Conservation (phyloP, 2,329 filamentous ascomycete species). For the Lachnellula arida region DNA sequence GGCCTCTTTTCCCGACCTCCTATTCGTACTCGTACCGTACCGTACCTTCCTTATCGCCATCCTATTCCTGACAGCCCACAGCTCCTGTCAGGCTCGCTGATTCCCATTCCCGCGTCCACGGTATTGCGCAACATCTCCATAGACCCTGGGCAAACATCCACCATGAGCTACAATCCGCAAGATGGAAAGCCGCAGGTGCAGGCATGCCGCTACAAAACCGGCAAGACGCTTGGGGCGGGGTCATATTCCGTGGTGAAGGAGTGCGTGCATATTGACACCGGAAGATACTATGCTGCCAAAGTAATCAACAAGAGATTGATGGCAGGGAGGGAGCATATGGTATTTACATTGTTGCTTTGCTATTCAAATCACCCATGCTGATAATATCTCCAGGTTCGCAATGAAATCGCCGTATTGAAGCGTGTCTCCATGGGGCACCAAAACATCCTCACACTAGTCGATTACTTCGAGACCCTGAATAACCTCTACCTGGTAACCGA, state of each 20-base stretch:
- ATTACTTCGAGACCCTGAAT: constrained; percentile 99
- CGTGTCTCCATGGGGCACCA: constrained; percentile 98
- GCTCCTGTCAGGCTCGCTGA: background rate
- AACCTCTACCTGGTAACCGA: constrained; percentile 98
- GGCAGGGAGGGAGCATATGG: constrained; percentile 98
- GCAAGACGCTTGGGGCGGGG: constrained; percentile 92
- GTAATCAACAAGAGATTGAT: constrained; percentile 99
- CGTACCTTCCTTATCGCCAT: background rate
- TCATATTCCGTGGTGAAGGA: constrained; percentile 99
- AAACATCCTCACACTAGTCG: constrained; percentile 94
- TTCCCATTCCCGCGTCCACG: background rate
- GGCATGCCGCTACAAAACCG: constrained; percentile 96
- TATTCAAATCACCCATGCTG: constrained; percentile 1
- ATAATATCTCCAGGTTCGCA: constrained; percentile 63
- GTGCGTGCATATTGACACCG: constrained; percentile 97
- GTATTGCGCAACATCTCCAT: background rate
- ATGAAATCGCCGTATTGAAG: constrained; percentile 96
- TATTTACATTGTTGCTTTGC: constrained; percentile 37
- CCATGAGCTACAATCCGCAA: constrained; percentile 25
- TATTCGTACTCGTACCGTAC: background rate
- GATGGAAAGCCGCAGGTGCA: constrained; percentile 52
- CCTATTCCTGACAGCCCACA: background rate
- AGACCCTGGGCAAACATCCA: constrained; percentile 2
- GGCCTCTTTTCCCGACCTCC: background rate
- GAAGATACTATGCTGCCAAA: constrained; percentile 96